phyloP scores from a whole-genome alignment of 2,329 filamentous ascomycete species.

The Ophiostoma australiae region DNA sequence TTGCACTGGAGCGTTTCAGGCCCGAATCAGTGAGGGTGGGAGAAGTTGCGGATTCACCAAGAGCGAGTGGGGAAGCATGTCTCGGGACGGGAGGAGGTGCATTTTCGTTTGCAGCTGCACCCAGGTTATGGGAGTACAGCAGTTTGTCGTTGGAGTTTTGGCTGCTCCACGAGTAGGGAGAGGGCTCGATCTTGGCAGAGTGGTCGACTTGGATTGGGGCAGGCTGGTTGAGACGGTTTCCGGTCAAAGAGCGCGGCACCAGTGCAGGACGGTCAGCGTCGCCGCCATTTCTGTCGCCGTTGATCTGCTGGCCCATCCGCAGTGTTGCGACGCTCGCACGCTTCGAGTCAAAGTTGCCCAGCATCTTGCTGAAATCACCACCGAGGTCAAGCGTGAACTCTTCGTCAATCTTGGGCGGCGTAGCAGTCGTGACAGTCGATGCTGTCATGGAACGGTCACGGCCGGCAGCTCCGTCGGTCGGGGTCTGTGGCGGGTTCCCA shows the following conservation, averaged over 20 bases:
- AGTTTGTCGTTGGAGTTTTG: constrained; percentile 49
- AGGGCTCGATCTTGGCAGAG: constrained; percentile 42
- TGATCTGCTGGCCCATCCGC: constrained; percentile 29
- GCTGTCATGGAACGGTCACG: constrained; percentile 49
- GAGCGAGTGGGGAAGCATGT: constrained; percentile 34
- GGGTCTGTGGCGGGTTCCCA: constrained; percentile 30
- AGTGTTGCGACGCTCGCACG: constrained; percentile 48
- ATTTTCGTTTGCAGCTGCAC: constrained; percentile 37
- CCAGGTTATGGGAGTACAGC: constrained; percentile 36
- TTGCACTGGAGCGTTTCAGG: constrained; percentile 32
- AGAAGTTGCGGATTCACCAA: constrained; percentile 31
- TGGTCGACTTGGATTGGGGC: constrained; percentile 47
- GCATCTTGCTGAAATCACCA: constrained; percentile 55
- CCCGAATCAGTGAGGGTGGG: constrained; percentile 32
- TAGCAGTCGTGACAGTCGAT: constrained; percentile 51
- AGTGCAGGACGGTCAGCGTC: constrained; percentile 31
- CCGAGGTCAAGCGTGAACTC: constrained; percentile 50
- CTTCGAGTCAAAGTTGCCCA: constrained; percentile 51
- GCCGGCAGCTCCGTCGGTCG: constrained; percentile 33
- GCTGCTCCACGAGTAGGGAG: constrained; percentile 49
- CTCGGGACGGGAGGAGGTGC: constrained; percentile 40
- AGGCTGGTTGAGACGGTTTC: constrained; percentile 43
- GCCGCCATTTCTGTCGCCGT: constrained; percentile 30
- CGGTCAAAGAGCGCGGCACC: constrained; percentile 43
- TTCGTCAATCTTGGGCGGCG: constrained; percentile 45